Evolutionary conservation across 2,329 filamentous ascomycete species (phyloP).

Genomic region (Alternaria brassicicola): DNA sequence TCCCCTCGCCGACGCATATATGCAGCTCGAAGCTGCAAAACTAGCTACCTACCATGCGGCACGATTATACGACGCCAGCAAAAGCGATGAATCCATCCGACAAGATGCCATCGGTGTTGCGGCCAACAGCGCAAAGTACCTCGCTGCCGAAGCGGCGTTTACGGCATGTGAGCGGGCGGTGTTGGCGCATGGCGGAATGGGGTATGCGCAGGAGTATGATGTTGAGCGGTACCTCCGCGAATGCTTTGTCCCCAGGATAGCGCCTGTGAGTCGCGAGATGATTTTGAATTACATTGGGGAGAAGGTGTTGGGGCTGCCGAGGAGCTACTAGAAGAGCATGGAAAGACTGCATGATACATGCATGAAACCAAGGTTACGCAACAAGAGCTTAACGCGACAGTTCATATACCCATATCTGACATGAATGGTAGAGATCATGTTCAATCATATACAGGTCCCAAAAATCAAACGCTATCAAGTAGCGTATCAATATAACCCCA

Average conservation of each 20-base stretch:
- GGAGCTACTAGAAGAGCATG: conserved; percentile 62
- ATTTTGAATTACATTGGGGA: conserved; percentile 76
- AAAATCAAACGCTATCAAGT: conserved; percentile 1
- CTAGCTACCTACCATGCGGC: conserved; percentile 67
- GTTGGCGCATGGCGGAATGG: conserved; percentile 66
- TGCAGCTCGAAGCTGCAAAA: conserved; percentile 67
- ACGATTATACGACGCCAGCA: conserved; percentile 61
- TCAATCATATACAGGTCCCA: conserved; percentile 1
- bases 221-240: conserved; percentile 66
- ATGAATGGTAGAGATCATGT: neutral
- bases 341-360: neutral
- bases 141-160: conserved; percentile 67
- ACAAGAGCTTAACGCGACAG: neutral
- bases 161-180: conserved; percentile 64
- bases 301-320: conserved; percentile 68
- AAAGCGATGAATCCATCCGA: conserved; percentile 18
- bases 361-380: neutral
- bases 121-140: conserved; percentile 63
- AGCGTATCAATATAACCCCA: neutral
- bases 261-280: conserved; percentile 71
- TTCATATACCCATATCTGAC: conserved; percentile 1
- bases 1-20: conserved; percentile 64
- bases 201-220: conserved; percentile 67
- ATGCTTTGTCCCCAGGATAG: conserved; percentile 64
- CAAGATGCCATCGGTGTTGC: conserved; percentile 58